Conservation (phyloP, 345 rosid species). For the Gossypium rotundifolium region DNA sequence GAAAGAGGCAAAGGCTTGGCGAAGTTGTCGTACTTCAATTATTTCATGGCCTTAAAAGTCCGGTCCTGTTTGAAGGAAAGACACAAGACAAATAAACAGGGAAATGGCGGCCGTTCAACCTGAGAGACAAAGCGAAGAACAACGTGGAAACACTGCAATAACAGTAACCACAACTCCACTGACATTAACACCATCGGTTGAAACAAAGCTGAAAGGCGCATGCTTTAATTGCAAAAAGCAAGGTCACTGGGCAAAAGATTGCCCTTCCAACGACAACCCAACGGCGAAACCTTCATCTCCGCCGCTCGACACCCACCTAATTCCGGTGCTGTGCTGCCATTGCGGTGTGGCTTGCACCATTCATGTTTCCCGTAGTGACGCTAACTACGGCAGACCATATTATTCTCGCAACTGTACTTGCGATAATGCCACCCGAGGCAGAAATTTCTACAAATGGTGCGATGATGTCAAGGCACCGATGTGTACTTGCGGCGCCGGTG, state of each 20-base stretch:
- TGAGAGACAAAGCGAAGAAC: not conserved
- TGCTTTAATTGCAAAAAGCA: not conserved
- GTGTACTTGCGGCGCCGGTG: constrained; percentile 1
- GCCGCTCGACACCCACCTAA: not conserved
- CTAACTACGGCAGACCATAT: not conserved
- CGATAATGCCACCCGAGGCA: not conserved
- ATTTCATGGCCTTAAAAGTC: not conserved
- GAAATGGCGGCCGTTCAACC: not conserved
- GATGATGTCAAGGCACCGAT: not conserved
- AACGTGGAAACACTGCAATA: too few relatives aligned
- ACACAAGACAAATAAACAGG: not conserved
- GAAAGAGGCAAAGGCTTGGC: too few relatives aligned
- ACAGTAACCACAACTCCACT: too few relatives aligned
- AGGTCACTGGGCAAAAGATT: constrained; percentile 3
- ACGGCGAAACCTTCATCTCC: not conserved
- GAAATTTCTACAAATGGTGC: not conserved
- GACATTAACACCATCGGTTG: not conserved
- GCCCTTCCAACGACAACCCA: not conserved
- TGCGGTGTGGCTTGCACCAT: not conserved
- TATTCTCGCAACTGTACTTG: not conserved
- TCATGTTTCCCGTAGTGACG: not conserved
- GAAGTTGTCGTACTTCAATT: too few relatives aligned
- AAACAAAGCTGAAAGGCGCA: not conserved
- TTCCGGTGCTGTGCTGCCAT: constrained; percentile 8
- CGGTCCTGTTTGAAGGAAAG: not conserved